Evolutionary conservation across 805 yeast genomes (phyloP).

Genomic region (Spathaspora sp.): DNA sequence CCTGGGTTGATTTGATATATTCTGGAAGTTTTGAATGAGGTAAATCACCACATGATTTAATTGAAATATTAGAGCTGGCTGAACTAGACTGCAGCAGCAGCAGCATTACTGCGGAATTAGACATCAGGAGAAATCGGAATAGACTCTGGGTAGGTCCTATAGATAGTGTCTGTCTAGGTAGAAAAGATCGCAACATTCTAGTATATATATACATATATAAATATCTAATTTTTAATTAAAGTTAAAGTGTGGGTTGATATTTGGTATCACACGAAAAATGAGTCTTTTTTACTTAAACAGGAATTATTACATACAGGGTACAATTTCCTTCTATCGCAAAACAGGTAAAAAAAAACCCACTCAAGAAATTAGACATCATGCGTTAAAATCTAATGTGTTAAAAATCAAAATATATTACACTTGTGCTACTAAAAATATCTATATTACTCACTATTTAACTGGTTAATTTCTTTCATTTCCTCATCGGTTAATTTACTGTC

Average conservation of each 20-base stretch:
- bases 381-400: too few relatives aligned
- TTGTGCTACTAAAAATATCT: background rate
- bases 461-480: slow-evolving; percentile 35
- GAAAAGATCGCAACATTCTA: background rate
- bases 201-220: background rate
- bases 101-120: background rate
- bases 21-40: slow-evolving; percentile 38
- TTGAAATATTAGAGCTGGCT: slow-evolving; percentile 3
- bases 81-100: background rate
- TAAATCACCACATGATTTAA: slow-evolving; percentile 13
- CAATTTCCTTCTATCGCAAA: too few relatives aligned
- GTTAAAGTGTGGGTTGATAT: background rate
- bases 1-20: slow-evolving; percentile 50
- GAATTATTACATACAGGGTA: too few relatives aligned
- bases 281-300: too few relatives aligned
- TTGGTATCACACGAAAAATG: too few relatives aligned
- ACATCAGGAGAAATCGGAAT: background rate
- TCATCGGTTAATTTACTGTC: slow-evolving; percentile 26
- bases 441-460: slow-evolving; percentile 15
- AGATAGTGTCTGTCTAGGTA: background rate
- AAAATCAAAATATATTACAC: background rate
- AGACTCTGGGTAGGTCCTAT: background rate
- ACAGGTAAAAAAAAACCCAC: background rate
- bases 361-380: background rate
- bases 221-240: background rate